A percentile compares a stretch with the other conserved stretches of the same genome.
Conservation (phyloP, 352 stramenopile genomes). For the Blastocystis sp. region DNA sequence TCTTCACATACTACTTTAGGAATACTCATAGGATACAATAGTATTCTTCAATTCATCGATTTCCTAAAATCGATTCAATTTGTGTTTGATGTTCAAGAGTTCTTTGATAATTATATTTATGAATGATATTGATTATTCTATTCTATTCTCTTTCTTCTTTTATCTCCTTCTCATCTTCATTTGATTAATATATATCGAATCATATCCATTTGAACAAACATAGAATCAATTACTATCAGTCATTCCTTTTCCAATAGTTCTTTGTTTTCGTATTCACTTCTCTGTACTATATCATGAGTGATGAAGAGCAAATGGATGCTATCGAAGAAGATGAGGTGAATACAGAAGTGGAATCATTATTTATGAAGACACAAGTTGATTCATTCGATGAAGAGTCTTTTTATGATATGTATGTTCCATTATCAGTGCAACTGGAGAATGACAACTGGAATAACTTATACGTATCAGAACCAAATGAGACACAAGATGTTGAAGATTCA, state of each 20-base stretch:
- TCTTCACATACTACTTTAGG: conserved; percentile 1
- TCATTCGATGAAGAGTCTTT: background rate
- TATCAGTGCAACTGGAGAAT: background rate
- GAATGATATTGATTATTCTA: background rate
- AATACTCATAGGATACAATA: background rate
- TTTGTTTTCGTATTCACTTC: background rate
- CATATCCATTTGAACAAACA: background rate
- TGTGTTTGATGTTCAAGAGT: background rate
- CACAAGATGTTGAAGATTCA: background rate
- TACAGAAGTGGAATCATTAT: background rate
- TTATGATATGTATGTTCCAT: conserved; percentile 12
- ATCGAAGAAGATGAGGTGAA: no score
- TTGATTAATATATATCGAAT: background rate
- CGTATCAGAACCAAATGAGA: background rate
- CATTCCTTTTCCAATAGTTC: background rate
- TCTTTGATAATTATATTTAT: background rate
- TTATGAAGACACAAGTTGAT: background rate
- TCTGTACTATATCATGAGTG: no score
- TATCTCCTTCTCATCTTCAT: background rate
- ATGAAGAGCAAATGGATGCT: no score
- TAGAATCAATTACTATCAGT: background rate
- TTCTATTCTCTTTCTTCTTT: background rate
- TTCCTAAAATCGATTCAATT: background rate
- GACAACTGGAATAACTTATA: background rate
- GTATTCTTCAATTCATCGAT: background rate